Conservation (phyloP, 257 asterid genomes). For the Petunia secreta region DNA sequence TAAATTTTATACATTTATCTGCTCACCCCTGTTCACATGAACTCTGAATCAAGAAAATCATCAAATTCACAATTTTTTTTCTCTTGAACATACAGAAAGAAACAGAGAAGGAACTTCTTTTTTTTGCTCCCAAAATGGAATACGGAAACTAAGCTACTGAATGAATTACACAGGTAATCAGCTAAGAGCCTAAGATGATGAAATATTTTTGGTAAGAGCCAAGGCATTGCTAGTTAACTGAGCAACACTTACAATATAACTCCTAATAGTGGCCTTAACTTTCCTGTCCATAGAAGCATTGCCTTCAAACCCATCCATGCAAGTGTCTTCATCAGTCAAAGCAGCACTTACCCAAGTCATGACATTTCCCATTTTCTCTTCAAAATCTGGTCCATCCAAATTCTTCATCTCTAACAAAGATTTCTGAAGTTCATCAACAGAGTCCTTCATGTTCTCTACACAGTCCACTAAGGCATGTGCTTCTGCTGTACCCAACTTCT, state of each 20-base stretch:
- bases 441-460: constrained; percentile 31
- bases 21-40: neutral
- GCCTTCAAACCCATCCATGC: constrained; percentile 32
- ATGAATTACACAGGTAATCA: neutral
- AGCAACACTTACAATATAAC: constrained; percentile 25
- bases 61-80: neutral
- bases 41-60: neutral
- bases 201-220: constrained; percentile 28
- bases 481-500: constrained; percentile 20
- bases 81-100: neutral
- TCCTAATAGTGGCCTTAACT: constrained; percentile 21
- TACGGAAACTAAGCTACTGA: neutral
- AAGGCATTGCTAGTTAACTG: constrained; percentile 36
- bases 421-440: constrained; percentile 28
- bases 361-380: constrained; percentile 32
- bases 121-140: neutral
- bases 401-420: constrained; percentile 30
- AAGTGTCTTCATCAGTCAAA: constrained; percentile 38
- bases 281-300: neutral
- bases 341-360: constrained; percentile 39
- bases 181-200: neutral
- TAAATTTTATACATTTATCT: neutral
- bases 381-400: constrained; percentile 26
- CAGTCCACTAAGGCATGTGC: constrained; percentile 30
- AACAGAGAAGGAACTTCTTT: neutral